Percentiles rank a stretch among this genome's conserved stretches.
These are phyloP conservation scores for Clarireedia homoeocarpa DNA, from an alignment of 2,329 filamentous ascomycete species.

Conservation along the genomic window DNA sequence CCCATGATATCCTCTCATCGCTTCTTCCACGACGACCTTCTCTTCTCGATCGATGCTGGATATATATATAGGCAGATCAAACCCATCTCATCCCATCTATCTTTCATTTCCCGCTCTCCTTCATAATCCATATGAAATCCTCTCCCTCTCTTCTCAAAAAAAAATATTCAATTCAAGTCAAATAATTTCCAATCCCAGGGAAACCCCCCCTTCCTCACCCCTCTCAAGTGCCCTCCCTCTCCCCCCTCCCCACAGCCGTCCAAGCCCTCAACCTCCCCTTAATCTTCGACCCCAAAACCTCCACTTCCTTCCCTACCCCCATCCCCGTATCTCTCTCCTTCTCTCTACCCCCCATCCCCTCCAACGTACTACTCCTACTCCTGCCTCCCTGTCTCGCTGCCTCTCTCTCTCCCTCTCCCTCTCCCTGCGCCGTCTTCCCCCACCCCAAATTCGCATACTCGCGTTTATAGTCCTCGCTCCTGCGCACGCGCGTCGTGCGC, in stretches of 20 bases:
- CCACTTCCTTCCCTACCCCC: neutral
- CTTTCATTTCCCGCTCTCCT: neutral
- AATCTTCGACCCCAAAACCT: slow-evolving; percentile 1
- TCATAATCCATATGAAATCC: neutral
- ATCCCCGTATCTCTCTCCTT: neutral
- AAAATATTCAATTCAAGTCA: neutral
- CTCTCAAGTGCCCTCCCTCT: neutral
- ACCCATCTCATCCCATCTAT: no score
- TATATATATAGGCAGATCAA: no score
- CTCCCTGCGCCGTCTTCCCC: neutral
- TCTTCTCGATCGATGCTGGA: no score
- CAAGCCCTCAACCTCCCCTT: slow-evolving; percentile 7
- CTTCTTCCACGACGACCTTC: no score
- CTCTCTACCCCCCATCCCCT: neutral
- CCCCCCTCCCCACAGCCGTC: neutral
- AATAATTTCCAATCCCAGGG: neutral
- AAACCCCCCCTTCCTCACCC: neutral
- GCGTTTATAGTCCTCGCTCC: neutral
- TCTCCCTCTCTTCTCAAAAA: no score
- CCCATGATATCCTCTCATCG: no score
- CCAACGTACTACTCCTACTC: neutral
- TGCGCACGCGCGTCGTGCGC: neutral
- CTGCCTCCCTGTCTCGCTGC: neutral
- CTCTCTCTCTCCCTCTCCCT: neutral
- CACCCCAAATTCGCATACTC: no score